These are phyloP conservation scores for Tripterygium wilfordii DNA, from an alignment of 177 flowering plant genomes.

Conservation along the genomic window DNA sequence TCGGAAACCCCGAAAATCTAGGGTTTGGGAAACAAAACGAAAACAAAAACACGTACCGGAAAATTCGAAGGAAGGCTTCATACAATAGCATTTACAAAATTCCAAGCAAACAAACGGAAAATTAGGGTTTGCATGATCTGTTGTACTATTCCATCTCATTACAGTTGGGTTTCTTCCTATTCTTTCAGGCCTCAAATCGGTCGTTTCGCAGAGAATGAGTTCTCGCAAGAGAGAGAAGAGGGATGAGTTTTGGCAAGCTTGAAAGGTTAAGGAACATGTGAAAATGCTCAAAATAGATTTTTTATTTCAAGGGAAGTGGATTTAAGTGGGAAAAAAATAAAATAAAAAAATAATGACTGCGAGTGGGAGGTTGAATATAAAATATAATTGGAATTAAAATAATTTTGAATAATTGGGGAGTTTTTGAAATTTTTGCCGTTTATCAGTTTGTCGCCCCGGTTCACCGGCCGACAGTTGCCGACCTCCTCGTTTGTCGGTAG, in stretches of 20 bases:
- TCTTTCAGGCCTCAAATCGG: no score
- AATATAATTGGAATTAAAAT: background rate
- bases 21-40: slow-evolving; percentile 1
- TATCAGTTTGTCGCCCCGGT: slow-evolving; percentile 39
- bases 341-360: no score
- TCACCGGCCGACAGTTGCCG: slow-evolving; percentile 62
- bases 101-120: slow-evolving; percentile 1
- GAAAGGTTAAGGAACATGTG: no score
- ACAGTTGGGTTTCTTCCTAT: no score
- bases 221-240: no score
- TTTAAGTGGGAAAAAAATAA: no score
- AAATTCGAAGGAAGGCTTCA: slow-evolving; percentile 27
- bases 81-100: slow-evolving; percentile 16
- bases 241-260: no score
- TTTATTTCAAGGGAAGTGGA: no score
- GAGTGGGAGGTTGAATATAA: no score
- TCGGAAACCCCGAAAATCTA: no score
- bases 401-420: background rate
- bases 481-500: slow-evolving; percentile 45
- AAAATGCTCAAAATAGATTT: no score
- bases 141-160: background rate
- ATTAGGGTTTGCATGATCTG: slow-evolving; percentile 12
- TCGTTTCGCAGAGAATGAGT: background rate
- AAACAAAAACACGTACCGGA: slow-evolving; percentile 14
- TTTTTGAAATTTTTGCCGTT: slow-evolving; percentile 29